Conservation (phyloP, 2,329 filamentous ascomycete genomes). For the Xylariomycetidae sp. region DNA sequence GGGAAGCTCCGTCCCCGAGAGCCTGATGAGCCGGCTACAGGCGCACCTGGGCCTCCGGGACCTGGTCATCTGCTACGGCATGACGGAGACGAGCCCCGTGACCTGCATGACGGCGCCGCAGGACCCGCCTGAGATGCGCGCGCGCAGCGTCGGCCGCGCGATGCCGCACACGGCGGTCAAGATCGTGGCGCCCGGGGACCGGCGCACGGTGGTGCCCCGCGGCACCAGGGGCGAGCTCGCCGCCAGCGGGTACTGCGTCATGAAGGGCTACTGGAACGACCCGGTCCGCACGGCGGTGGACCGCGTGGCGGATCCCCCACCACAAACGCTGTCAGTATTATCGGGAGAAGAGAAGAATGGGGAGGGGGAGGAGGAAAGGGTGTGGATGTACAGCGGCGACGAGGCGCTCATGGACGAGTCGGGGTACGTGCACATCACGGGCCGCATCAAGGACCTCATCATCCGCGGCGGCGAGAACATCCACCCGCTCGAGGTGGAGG, state of each 20-base stretch:
- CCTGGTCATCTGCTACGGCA: constrained; percentile 91
- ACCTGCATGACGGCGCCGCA: constrained; percentile 75
- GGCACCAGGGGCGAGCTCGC: constrained; percentile 75
- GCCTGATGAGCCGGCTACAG: constrained; percentile 75
- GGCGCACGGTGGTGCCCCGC: constrained; percentile 53
- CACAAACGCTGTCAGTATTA: too few species aligned
- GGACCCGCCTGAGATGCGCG: constrained; percentile 69
- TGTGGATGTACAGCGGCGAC: constrained; percentile 93
- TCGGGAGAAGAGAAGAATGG: constrained; percentile 5
- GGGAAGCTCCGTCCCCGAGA: constrained; percentile 76
- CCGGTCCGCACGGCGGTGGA: constrained; percentile 64
- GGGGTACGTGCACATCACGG: constrained; percentile 85
- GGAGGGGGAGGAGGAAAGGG: constrained; percentile 41
- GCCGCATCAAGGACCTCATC: constrained; percentile 90
- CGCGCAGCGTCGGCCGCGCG: constrained; percentile 70
- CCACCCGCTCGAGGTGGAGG: constrained; percentile 88
- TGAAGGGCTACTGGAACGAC: constrained; percentile 89
- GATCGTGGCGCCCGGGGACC: constrained; percentile 67
- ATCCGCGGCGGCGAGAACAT: constrained; percentile 96
- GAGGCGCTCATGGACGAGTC: constrained; percentile 80
- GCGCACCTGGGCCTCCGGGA: constrained; percentile 70
- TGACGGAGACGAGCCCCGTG: constrained; percentile 85
- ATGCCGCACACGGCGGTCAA: constrained; percentile 78
- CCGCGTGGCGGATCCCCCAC: constrained; percentile 43
- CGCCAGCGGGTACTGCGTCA: constrained; percentile 78